Percentiles rank a stretch among this genome's conserved stretches.
Conservation (phyloP, 768 basidiomycete genomes). For the Phylloporus rhodoxanthus region DNA sequence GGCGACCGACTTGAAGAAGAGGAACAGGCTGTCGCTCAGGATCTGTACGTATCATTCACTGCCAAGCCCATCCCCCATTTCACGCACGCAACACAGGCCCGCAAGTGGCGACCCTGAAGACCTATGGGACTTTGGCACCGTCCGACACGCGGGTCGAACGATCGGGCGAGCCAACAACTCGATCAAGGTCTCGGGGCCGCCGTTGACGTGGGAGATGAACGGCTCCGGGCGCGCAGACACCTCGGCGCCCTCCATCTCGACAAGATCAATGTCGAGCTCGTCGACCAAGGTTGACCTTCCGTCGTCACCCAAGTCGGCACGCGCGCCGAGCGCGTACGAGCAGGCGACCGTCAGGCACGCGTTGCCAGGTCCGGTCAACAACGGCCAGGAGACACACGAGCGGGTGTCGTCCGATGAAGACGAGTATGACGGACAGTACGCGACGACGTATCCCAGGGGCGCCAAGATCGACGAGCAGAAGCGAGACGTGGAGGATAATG, state of each 20-base stretch:
- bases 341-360: constrained; percentile 68
- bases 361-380: constrained; percentile 29
- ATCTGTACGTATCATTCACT: constrained; percentile 45
- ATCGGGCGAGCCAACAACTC: constrained; percentile 60
- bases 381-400: constrained; percentile 31
- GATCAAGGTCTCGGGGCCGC: constrained; percentile 57
- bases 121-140: constrained; percentile 97
- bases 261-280: constrained; percentile 33
- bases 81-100: constrained; percentile 34
- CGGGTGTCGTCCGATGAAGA: constrained; percentile 60
- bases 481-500: constrained; percentile 47
- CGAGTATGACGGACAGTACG: constrained; percentile 55
- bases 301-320: constrained; percentile 32
- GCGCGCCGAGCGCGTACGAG: constrained; percentile 37
- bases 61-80: neutral
- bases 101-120: constrained; percentile 64
- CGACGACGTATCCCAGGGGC: constrained; percentile 43
- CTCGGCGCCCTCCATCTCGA: constrained; percentile 34
- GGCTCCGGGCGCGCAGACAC: constrained; percentile 39
- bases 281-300: constrained; percentile 58
- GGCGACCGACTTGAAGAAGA: constrained; percentile 72
- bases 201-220: constrained; percentile 78
- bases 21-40: constrained; percentile 53
- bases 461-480: constrained; percentile 33
- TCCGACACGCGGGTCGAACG: constrained; percentile 69